These are phyloP conservation scores for Penicillium goetzii DNA, from an alignment of 495 filamentous ascomycete species.

Conservation along the genomic window DNA sequence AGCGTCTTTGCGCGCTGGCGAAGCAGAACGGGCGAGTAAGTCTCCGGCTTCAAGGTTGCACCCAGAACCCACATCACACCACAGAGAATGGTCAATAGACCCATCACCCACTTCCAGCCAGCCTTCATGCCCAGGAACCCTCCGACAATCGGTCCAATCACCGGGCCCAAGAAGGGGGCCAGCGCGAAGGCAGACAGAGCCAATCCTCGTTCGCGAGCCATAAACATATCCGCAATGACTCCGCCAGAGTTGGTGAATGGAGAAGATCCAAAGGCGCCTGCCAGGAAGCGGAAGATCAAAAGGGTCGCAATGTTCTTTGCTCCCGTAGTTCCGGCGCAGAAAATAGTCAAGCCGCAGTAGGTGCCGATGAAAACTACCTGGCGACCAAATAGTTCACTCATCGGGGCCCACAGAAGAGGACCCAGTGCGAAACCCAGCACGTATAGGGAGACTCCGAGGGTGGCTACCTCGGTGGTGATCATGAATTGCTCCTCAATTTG, in stretches of 20 bases:
- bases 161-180: constrained; percentile 66
- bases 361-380: constrained; percentile 66
- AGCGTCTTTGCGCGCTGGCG: constrained; percentile 50
- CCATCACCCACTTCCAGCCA: constrained; percentile 69
- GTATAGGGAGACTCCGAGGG: constrained; percentile 69
- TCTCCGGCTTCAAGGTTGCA: constrained; percentile 53
- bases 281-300: constrained; percentile 71
- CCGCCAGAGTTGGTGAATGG: constrained; percentile 69
- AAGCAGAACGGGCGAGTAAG: constrained; percentile 58
- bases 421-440: constrained; percentile 66
- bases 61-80: constrained; percentile 55
- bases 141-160: constrained; percentile 57
- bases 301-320: constrained; percentile 62
- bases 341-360: constrained; percentile 62
- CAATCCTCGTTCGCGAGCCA: constrained; percentile 58
- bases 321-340: constrained; percentile 63
- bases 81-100: constrained; percentile 47
- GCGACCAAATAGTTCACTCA: constrained; percentile 69
- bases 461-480: constrained; percentile 56
- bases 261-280: constrained; percentile 71
- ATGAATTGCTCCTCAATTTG: constrained; percentile 59
- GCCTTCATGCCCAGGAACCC: constrained; percentile 56
- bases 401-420: constrained; percentile 62
- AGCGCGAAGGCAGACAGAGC: constrained; percentile 62
- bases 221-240: constrained; percentile 71